Evolutionary conservation across 192 early-diverging fungal genomes (phyloP), one percentile per base, ranked within the genome.

Genomic region (Backusella psychrophila): DNA sequence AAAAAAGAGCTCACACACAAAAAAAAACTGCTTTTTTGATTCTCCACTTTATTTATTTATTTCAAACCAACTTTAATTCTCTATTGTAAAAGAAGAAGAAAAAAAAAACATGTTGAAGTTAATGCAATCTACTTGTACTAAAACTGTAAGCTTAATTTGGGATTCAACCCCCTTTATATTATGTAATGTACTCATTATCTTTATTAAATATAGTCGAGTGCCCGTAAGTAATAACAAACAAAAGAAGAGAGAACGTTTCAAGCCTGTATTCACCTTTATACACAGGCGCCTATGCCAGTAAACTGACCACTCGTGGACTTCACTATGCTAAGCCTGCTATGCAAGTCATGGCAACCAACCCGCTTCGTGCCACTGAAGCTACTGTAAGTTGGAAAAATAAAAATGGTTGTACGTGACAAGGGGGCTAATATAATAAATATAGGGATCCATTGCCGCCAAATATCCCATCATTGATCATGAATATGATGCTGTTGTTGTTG

Each of bases 381-480:
- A 86, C 89, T 53, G 91, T 91, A 86, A 52, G 75, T 65, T 19
- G 36, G 0, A 34, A 21, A 56, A 15, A 70, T 9, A 71, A 15
- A 71, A 34, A 34, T 4, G 6, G 7, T 7, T 4, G 2, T 53
- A 53, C 6, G n/a, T 23, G 52, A 23, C 29, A n/a, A 56, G 23
- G 21, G 53, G 53, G n/a, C 23, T 21, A 23, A 23, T 23, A 56
- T 36, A 9, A 38, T 21, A 41, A 17, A 72, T 53, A 42, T 71
- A 89, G 87, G 87, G 84, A 53, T 56, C 86, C 53, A 90, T 92
- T 81, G 86, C 89, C 29, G 86, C 84, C 77, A 90, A 93, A 72
- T 99, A 99, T 88, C 93, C 95, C 72, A 90, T 99, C 80, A 95
- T 98, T 72, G 98, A 99, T 83, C 98, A 99, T 83, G 94, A 95